Evolutionary conservation across 768 basidiomycete genomes (phyloP), one percentile per base, ranked within the genome.

Genomic region (Flagelloscypha sp.): DNA sequence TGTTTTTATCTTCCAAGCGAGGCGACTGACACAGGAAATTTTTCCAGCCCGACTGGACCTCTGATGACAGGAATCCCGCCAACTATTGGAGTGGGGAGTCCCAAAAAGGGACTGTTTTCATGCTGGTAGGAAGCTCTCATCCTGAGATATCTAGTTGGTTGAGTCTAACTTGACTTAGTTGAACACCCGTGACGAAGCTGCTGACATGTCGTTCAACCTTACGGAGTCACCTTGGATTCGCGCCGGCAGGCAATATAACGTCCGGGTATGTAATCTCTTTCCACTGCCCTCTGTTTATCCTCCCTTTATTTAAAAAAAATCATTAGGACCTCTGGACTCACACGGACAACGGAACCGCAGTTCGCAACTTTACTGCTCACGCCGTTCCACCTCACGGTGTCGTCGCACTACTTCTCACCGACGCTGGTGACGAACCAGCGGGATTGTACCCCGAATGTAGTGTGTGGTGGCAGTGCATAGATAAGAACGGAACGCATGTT

Each of bases 151-250:
- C 16, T 5, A 29, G 33, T 25, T 8, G 21, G 3, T 36, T 20
- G 6, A 25, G n/a, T 32, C 12, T 25, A 11, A 18, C 9, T 31
- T 27, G 24, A 29, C 27, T 11, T 27, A 79, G 76, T 56, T 79
- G 25, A 79, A 79, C 43, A 71, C 68, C 3, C 54, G 75, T 25
- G 58, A 74, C 40, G 57, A 71, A 45, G 62, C 74, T 4, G 56
- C 71, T 0, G 58, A 57, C 27, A 57, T 79, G 63, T 67, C 57
- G 52, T 79, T 79, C 55, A 73, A 64, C 37, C 52, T 79, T 33
- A 76, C 75, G 3, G 76, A 79, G 43, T 78, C 76, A 6, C 74
- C 76, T 0, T 79, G 70, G 70, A 71, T 79, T 43, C 67, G 74
- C 16, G 76, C 76, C 1, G 77, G 76, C 7, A 62, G 70, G 23